These are phyloP conservation scores for Pseudogymnoascus sp. DNA, from an alignment of 2,329 filamentous ascomycete genomes.

Conservation along the genomic window DNA sequence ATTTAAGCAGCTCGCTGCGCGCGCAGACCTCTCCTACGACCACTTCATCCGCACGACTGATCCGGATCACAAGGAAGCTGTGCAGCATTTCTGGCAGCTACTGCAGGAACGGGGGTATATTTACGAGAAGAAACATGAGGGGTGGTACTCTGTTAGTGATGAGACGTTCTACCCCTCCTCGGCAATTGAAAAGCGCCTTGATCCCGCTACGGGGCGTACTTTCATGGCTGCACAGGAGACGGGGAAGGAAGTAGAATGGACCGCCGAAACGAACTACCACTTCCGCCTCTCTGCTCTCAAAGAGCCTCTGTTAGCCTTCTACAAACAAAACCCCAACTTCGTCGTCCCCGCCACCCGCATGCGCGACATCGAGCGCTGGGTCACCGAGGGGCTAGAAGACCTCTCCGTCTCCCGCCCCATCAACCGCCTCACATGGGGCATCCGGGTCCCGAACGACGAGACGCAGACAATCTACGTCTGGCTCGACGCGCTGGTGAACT, in stretches of 20 bases:
- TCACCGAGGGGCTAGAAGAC: constrained; percentile 72
- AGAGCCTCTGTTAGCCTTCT: constrained; percentile 73
- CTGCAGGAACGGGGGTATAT: constrained; percentile 70
- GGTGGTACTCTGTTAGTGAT: constrained; percentile 95
- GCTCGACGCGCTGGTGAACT: constrained; percentile 94
- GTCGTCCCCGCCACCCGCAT: constrained; percentile 67
- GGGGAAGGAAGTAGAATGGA: constrained; percentile 90
- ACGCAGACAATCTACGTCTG: constrained; percentile 95
- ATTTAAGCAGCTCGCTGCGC: constrained; percentile 67
- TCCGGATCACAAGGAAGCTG: constrained; percentile 69
- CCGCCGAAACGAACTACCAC: constrained; percentile 87
- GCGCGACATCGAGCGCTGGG: constrained; percentile 71
- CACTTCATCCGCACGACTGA: constrained; percentile 93
- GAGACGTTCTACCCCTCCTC: constrained; percentile 89
- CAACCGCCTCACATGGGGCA: constrained; percentile 76
- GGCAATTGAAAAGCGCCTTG: constrained; percentile 64
- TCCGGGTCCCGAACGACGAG: constrained; percentile 76
- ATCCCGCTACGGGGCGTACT: constrained; percentile 74
- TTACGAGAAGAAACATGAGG: constrained; percentile 79
- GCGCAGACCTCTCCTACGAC: constrained; percentile 66
- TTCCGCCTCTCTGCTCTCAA: constrained; percentile 81
- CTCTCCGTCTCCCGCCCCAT: constrained; percentile 81
- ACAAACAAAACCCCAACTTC: constrained; percentile 68
- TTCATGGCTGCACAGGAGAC: constrained; percentile 80
- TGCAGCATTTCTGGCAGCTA: constrained; percentile 82